A percentile compares a stretch with the other conserved stretches of the same genome.
Evolutionary conservation across 2,329 filamentous ascomycete genomes (phyloP).

Genomic region (Dactylellina drechsleri): DNA sequence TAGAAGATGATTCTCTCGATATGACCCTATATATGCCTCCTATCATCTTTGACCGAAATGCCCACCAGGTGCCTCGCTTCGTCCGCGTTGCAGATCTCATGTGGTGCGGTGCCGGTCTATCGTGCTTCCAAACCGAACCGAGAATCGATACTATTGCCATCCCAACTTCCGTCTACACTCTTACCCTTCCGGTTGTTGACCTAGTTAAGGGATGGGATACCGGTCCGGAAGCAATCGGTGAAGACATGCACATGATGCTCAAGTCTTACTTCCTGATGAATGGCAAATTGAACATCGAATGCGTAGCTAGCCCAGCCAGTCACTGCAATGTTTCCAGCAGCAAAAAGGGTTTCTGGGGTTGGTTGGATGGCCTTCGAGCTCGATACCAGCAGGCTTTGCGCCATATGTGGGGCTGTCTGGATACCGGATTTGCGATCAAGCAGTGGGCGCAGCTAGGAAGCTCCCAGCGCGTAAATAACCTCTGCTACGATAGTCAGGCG

Average conservation of each 20-base stretch:
- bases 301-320: constrained; percentile 75
- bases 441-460: constrained; percentile 69
- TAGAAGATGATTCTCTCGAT: constrained; percentile 69
- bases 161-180: constrained; percentile 78
- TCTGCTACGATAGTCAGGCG: constrained; percentile 70
- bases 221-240: constrained; percentile 76
- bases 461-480: constrained; percentile 69
- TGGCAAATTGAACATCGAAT: constrained; percentile 73
- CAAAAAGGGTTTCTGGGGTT: constrained; percentile 67
- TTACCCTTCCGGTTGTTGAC: constrained; percentile 74
- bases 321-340: constrained; percentile 76
- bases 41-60: constrained; percentile 79
- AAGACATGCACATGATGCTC: constrained; percentile 80
- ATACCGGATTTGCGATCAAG: constrained; percentile 73
- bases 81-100: constrained; percentile 78
- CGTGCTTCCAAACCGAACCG: constrained; percentile 59
- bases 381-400: constrained; percentile 77
- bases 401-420: constrained; percentile 80
- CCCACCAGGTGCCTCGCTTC: constrained; percentile 73
- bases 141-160: constrained; percentile 68
- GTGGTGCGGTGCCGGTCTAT: constrained; percentile 77
- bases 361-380: constrained; percentile 70
- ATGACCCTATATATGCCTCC: constrained; percentile 76
- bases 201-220: constrained; percentile 78
- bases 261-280: constrained; percentile 81